Conservation (phyloP, 176 grass and related monocot genomes). For the Oryza rufipogon region DNA sequence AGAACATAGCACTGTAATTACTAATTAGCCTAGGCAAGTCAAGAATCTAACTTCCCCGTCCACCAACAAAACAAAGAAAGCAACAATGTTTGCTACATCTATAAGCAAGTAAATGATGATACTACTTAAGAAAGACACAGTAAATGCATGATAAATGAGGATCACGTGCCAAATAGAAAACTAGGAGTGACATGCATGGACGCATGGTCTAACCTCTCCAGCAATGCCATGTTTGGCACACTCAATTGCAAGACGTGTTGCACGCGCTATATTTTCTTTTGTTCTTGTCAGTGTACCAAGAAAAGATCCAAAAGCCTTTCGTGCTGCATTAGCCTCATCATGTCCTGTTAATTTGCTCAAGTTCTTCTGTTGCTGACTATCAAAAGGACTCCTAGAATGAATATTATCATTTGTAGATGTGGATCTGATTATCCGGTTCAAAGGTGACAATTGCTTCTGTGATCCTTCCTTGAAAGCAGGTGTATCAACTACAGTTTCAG, state of each 20-base stretch:
- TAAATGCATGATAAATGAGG: neutral
- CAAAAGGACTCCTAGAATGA: constrained; percentile 50
- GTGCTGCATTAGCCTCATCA: constrained; percentile 63
- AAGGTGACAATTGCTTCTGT: constrained; percentile 44
- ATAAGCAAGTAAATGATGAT: constrained; percentile 45
- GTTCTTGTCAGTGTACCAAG: constrained; percentile 78
- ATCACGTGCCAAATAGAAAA: constrained; percentile 17
- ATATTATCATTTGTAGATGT: constrained; percentile 48
- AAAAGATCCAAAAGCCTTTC: constrained; percentile 78
- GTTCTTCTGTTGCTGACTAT: constrained; percentile 45
- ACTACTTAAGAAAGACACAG: constrained; percentile 18
- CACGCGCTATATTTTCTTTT: constrained; percentile 92
- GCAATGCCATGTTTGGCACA: constrained; percentile 93
- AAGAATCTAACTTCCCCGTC: constrained; percentile 33
- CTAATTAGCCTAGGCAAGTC: constrained; percentile 20
- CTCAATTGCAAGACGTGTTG: constrained; percentile 92
- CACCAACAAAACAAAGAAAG: constrained; percentile 31
- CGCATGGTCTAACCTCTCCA: constrained; percentile 74
- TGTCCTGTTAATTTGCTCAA: constrained; percentile 43
- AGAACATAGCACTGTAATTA: constrained; percentile 29
- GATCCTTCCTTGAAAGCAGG: constrained; percentile 55
- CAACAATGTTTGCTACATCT: constrained; percentile 14
- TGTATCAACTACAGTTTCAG: constrained; percentile 44
- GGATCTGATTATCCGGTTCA: constrained; percentile 40
- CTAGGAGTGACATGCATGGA: constrained; percentile 33